Percentiles rank a stretch among this genome's conserved stretches.
Evolutionary conservation across 1,284 basidiomycete species (phyloP).

Genomic region (Puccinia hordei): DNA sequence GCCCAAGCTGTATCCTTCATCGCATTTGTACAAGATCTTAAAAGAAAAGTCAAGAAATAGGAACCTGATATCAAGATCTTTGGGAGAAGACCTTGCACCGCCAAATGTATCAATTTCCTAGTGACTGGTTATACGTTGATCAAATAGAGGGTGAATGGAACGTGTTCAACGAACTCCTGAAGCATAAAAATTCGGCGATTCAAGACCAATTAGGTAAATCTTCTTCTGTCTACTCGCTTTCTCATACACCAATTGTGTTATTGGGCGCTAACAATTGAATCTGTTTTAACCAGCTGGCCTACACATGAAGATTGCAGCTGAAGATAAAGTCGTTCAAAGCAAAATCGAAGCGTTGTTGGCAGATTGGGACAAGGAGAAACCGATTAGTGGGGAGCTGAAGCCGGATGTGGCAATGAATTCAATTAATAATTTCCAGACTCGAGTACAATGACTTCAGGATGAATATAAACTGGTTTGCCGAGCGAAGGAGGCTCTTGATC

Average conservation of each 20-base stretch:
- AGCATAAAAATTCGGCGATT: constrained; percentile 95
- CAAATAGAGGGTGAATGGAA: constrained; percentile 97
- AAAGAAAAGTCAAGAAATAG: constrained; percentile 95
- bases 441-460: constrained; percentile 83
- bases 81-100: constrained; percentile 95
- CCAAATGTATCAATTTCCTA: constrained; percentile 92
- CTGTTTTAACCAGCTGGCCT: constrained; percentile 70
- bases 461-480: constrained; percentile 90
- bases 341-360: constrained; percentile 83
- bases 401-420: constrained; percentile 93
- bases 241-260: constrained; percentile 39
- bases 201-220: constrained; percentile 86
- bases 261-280: neutral
- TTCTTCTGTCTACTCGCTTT: neutral
- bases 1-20: constrained; percentile 98
- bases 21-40: constrained; percentile 97
- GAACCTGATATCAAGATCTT: constrained; percentile 94
- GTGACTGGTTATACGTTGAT: constrained; percentile 98
- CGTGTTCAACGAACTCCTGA: constrained; percentile 95
- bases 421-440: constrained; percentile 89
- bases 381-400: constrained; percentile 91
- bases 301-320: constrained; percentile 97
- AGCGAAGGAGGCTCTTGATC: constrained; percentile 93
- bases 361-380: constrained; percentile 94
- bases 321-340: constrained; percentile 95